Conservation (phyloP, 495 filamentous ascomycete genomes). For the Penicillium egyptiacum region DNA sequence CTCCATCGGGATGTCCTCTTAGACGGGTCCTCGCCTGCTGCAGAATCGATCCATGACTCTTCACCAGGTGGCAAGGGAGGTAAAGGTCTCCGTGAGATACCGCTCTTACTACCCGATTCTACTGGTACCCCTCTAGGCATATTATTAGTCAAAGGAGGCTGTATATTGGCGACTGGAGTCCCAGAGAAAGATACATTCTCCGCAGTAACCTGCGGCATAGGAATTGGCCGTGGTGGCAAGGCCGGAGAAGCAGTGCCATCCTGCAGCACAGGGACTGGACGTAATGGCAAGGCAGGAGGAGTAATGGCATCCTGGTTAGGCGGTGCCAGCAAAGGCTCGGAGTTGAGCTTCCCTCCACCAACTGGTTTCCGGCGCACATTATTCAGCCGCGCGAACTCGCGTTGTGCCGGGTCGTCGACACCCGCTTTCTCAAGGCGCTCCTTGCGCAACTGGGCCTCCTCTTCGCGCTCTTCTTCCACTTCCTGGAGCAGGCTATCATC, state of each 20-base stretch:
- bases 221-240: conserved; percentile 21
- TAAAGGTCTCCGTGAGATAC: conserved; percentile 27
- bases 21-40: conserved; percentile 11
- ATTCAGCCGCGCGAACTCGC: conserved; percentile 40
- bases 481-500: conserved; percentile 54
- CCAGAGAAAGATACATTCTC: conserved; percentile 28
- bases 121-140: neutral
- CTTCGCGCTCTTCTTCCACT: conserved; percentile 40
- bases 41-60: conserved; percentile 17
- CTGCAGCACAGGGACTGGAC: neutral
- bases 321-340: conserved; percentile 16
- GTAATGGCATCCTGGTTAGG: conserved; percentile 19
- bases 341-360: conserved; percentile 10
- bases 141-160: neutral
- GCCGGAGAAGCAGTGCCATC: neutral
- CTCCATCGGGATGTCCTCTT: conserved; percentile 38
- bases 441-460: conserved; percentile 51
- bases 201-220: conserved; percentile 22
- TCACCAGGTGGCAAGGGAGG: conserved; percentile 34
- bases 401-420: conserved; percentile 25
- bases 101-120: conserved; percentile 3
- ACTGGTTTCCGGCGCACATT: conserved; percentile 47
- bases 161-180: conserved; percentile 17
- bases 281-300: conserved; percentile 19
- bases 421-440: conserved; percentile 29